A percentile compares a stretch with the other conserved stretches of the same genome.
These are phyloP conservation scores for Aspergillus luchuensis DNA, from an alignment of 2,329 filamentous ascomycete species.

Conservation along the genomic window DNA sequence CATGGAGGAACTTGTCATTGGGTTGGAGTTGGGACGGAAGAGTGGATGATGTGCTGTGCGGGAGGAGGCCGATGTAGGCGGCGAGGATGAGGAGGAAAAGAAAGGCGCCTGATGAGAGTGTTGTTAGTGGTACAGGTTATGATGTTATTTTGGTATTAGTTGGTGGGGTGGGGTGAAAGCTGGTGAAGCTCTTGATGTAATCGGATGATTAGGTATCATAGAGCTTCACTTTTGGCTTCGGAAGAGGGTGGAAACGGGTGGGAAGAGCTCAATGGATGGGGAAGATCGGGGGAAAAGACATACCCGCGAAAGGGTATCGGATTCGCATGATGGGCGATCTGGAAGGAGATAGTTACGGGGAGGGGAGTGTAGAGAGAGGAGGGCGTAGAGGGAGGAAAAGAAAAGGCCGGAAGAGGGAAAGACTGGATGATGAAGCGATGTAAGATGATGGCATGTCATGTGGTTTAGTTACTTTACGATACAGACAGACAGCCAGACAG, in stretches of 20 bases:
- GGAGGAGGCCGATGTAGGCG: conserved; percentile 77
- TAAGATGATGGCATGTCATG: not conserved
- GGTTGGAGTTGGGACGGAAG: conserved; percentile 57
- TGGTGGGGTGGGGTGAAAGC: not conserved
- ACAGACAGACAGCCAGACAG: not conserved
- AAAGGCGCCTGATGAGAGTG: conserved; percentile 61
- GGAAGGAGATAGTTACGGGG: conserved; percentile 16
- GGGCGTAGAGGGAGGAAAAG: not conserved
- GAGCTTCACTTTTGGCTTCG: not conserved
- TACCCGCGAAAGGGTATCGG: conserved; percentile 85
- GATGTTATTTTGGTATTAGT: too few relatives aligned
- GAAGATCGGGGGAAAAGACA: conserved; percentile 33
- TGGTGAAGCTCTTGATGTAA: not conserved
- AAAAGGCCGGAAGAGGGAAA: conserved; percentile 1
- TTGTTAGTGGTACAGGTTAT: not conserved
- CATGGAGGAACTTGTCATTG: conserved; percentile 89
- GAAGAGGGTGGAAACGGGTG: not conserved
- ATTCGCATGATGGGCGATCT: conserved; percentile 67
- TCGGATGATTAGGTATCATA: not conserved
- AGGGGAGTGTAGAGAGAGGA: conserved; percentile 12
- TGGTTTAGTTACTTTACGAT: not conserved
- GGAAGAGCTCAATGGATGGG: conserved; percentile 3
- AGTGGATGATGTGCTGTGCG: conserved; percentile 40
- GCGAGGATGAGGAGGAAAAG: conserved; percentile 69
- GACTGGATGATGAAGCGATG: not conserved